Evolutionary conservation across 2,329 filamentous ascomycete genomes (phyloP).

Genomic region (Fusarium musae): DNA sequence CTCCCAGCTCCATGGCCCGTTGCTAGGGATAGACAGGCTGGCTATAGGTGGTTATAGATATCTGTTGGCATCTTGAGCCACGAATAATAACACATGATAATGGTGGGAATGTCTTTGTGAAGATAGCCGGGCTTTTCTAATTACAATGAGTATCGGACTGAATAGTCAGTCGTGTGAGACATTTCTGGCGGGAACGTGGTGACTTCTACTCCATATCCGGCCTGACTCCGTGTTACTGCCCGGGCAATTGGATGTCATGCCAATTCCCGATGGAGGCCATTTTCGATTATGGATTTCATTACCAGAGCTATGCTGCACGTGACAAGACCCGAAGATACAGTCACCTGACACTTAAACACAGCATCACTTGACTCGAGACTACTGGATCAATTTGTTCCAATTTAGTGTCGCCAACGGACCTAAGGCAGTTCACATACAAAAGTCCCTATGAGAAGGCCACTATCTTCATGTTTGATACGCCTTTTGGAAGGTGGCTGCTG

Average conservation of each 20-base stretch:
- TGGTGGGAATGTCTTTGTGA: conserved; percentile 1
- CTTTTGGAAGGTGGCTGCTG: conserved; percentile 26
- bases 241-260: background rate
- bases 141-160: conserved; percentile 28
- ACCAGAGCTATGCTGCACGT: conserved; percentile 2
- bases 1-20: background rate
- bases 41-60: conserved; percentile 4
- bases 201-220: background rate
- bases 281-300: background rate
- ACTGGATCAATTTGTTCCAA: conserved; percentile 13
- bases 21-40: background rate
- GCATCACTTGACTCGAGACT: background rate
- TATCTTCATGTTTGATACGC: conserved; percentile 16
- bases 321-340: background rate
- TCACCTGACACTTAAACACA: background rate
- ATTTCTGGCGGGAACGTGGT: conserved; percentile 1
- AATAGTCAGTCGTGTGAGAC: conserved; percentile 19
- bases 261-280: background rate
- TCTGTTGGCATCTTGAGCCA: background rate
- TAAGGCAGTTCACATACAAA: conserved; percentile 2
- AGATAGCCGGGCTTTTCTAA: conserved; percentile 20
- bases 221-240: background rate
- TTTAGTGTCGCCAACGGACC: background rate
- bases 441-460: conserved; percentile 13
- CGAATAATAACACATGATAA: conserved; percentile 5